A percentile compares a stretch with the other conserved stretches of the same genome.
Conservation (phyloP, 805 yeast genomes). For the Lipomyces japonicus region DNA sequence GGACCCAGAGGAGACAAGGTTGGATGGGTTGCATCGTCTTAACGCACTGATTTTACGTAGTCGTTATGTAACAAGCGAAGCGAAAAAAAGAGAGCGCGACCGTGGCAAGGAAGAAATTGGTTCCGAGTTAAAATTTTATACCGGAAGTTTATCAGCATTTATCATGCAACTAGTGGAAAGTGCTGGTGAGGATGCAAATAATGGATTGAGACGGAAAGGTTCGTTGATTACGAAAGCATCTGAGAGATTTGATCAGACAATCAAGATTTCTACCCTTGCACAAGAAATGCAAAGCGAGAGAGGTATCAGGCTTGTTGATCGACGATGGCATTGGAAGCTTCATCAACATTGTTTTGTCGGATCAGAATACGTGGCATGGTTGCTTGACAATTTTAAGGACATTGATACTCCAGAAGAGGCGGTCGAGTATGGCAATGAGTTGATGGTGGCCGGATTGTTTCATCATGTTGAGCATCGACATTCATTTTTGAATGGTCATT, state of each 20-base stretch:
- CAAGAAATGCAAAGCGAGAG: conserved; percentile 56
- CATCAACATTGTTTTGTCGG: conserved; percentile 81
- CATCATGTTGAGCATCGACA: conserved; percentile 82
- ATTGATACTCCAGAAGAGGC: conserved; percentile 82
- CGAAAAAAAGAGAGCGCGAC: conserved; percentile 28
- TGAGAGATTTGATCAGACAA: conserved; percentile 46
- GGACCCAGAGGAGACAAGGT: conserved; percentile 77
- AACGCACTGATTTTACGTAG: conserved; percentile 61
- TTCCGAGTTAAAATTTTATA: conserved; percentile 81
- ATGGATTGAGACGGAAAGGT: conserved; percentile 38
- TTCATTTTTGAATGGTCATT: conserved; percentile 86
- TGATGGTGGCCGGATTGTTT: conserved; percentile 70
- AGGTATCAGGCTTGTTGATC: conserved; percentile 66
- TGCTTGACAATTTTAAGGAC: conserved; percentile 72
- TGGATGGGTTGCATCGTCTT: conserved; percentile 77
- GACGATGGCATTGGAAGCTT: conserved; percentile 86
- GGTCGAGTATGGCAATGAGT: conserved; percentile 65
- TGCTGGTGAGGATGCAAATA: conserved; percentile 32
- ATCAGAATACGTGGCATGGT: conserved; percentile 80
- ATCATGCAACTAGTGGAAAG: conserved; percentile 52
- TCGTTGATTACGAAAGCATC: conserved; percentile 37
- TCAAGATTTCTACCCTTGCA: conserved; percentile 54
- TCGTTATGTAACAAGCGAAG: conserved; percentile 46
- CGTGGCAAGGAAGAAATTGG: conserved; percentile 45
- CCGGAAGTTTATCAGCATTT: conserved; percentile 74